Evolutionary conservation across 2,329 filamentous ascomycete species (phyloP), one percentile per base, ranked within the genome.

Genomic region (Calonectria pseudoturangicola): DNA sequence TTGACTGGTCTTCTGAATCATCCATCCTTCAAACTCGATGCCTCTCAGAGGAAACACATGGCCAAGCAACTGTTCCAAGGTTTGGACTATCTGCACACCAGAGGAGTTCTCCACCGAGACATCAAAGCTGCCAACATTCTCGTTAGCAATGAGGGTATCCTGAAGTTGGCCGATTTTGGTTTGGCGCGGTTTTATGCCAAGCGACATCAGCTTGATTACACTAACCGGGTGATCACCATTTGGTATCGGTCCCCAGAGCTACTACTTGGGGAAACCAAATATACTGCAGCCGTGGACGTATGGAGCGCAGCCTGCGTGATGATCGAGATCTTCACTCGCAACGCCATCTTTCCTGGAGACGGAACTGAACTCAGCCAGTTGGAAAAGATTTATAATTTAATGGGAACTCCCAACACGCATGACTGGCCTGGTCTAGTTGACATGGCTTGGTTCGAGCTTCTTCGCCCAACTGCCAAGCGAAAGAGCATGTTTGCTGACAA

Each of bases 81-180:
- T 0, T 89, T 99, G 5, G 95, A 98, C 81, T 99, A 98, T 81
- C 91, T 99, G 1, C 97, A 99, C 82, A 93, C 93, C 58, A 91
- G 95, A 43, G 95, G 97, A n/a, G 96, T 99, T 15, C 88, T 99
- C 4, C 97, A 99, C 84, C 94, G 97, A 73, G 97, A 99, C 81
- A 98, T 99, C 86, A 99, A 99, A 85, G 97, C 97, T 2, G 97
- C 97, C 70, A 99, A 99, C 80, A 98, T 98, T 71, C 88, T 99
- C 27, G 94, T 99, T 71, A 98, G 95, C 85, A 97, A 93, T 77
- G 92, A 94, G 12, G 97, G 97, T 6, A 90, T 95, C 70, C 87
- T 99, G 70, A 99, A 98, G 83, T 90, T 98, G 74, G 97, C 97
- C 36, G 97, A 99, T 83, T 99, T 99, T 83, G 97, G 97, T 25